Conservation (phyloP, 2,329 filamentous ascomycete genomes). For the Ilyonectria robusta region DNA sequence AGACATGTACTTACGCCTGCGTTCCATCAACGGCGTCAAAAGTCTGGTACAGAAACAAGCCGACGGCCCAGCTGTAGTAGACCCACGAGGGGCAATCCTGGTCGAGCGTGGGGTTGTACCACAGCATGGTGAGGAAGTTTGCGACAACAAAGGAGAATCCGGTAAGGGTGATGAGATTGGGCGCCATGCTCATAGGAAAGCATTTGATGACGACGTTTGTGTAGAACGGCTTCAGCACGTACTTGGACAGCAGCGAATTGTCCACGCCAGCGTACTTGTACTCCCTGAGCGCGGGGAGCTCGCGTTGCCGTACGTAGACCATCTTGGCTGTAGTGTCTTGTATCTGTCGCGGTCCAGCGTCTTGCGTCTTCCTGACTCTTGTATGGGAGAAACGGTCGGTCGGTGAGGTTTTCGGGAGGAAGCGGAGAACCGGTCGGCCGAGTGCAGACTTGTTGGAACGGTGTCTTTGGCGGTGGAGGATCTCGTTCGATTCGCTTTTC, state of each 20-base stretch:
- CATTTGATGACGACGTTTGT: conserved; percentile 92
- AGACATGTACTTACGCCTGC: conserved; percentile 78
- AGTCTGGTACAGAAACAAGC: conserved; percentile 96
- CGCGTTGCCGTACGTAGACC: conserved; percentile 95
- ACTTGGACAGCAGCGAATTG: conserved; percentile 89
- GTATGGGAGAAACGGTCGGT: conserved; percentile 8
- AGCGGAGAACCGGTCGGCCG: conserved; percentile 3
- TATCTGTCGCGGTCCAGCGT: not conserved
- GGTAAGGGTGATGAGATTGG: conserved; percentile 87
- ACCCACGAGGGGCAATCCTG: conserved; percentile 96
- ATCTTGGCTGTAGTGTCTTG: conserved; percentile 64
- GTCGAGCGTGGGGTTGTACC: conserved; percentile 96
- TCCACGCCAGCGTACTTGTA: conserved; percentile 98
- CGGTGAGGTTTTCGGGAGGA: not conserved
- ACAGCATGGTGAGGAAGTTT: conserved; percentile 92
- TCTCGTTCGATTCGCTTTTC: conserved; percentile 31
- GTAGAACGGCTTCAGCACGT: conserved; percentile 98
- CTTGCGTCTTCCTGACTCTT: conserved; percentile 1
- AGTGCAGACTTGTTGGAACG: not conserved
- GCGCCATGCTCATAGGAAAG: conserved; percentile 97
- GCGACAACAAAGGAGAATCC: conserved; percentile 91
- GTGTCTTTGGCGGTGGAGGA: conserved; percentile 26
- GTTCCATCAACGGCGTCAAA: conserved; percentile 97
- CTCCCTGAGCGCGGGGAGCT: conserved; percentile 88
- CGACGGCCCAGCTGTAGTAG: conserved; percentile 90